Conservation (phyloP, 1,139 yeast genomes). For the Barnettozyma hawaiiensis region DNA sequence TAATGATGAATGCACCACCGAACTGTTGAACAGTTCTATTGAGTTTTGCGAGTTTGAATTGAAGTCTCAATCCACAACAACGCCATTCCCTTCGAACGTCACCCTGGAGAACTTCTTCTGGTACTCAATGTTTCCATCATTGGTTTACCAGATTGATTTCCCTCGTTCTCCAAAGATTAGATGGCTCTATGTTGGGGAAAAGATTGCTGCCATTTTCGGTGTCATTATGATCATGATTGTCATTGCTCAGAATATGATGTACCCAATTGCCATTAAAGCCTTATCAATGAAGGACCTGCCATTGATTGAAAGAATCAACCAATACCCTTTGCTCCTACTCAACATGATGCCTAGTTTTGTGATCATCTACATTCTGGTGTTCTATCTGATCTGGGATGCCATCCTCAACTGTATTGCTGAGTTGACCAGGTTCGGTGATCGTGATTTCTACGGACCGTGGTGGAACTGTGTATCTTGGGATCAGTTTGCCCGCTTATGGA, state of each 20-base stretch:
- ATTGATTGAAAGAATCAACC: constrained; percentile 39
- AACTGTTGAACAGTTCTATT: constrained; percentile 38
- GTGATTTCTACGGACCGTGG: constrained; percentile 95
- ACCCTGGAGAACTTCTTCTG: constrained; percentile 60
- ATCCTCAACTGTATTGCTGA: constrained; percentile 88
- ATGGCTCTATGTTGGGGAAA: constrained; percentile 64
- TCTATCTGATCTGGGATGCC: constrained; percentile 92
- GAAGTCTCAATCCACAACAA: constrained; percentile 39
- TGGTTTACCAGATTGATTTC: constrained; percentile 73
- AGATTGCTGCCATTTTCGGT: constrained; percentile 78
- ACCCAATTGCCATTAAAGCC: constrained; percentile 68
- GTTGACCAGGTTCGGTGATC: constrained; percentile 76
- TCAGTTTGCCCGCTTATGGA: constrained; percentile 92
- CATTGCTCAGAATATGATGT: constrained; percentile 71
- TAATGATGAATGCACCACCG: constrained; percentile 12
- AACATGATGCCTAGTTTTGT: constrained; percentile 79
- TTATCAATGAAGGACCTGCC: constrained; percentile 44
- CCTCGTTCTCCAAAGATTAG: constrained; percentile 72
- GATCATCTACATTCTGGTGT: constrained; percentile 68
- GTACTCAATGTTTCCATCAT: constrained; percentile 86
- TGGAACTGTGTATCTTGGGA: constrained; percentile 96
- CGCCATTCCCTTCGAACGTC: constrained; percentile 65
- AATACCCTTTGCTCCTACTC: constrained; percentile 57
- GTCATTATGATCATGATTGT: constrained; percentile 77
- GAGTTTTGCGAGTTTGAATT: constrained; percentile 63